Percentiles rank a stretch among this genome's conserved stretches.
phyloP scores from a whole-genome alignment of 192 early-diverging fungal genomes.

The Diversispora eburnea region DNA sequence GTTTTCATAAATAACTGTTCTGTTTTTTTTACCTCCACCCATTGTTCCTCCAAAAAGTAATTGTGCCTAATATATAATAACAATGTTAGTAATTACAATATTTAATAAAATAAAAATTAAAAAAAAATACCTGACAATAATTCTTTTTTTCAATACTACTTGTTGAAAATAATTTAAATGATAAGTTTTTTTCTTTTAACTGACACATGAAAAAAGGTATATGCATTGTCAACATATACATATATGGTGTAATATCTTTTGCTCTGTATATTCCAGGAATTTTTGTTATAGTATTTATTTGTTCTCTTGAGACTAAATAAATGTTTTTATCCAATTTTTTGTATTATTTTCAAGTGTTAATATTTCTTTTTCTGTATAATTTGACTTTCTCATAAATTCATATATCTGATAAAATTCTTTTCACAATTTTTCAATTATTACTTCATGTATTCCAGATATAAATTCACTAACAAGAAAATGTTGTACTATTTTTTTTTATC shows the following conservation, averaged over 20 bases:
- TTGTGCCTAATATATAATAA: background rate
- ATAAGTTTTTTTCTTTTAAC: background rate
- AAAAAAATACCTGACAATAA: background rate
- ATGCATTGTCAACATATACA: background rate
- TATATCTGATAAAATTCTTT: background rate
- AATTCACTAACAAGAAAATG: background rate
- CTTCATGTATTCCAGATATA: background rate
- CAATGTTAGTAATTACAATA: background rate
- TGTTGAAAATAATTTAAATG: constrained; percentile 2
- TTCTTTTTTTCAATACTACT: background rate
- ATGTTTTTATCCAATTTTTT: background rate
- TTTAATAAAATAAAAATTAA: background rate
- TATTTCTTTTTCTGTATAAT: background rate
- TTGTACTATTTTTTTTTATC: constrained; percentile 3
- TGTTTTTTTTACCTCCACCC: background rate
- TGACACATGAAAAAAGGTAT: background rate
- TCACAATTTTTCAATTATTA: background rate
- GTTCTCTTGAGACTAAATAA: background rate
- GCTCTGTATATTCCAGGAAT: background rate
- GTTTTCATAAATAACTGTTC: constrained; percentile 6
- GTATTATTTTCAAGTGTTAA: background rate
- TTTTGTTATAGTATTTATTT: background rate
- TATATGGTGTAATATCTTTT: background rate
- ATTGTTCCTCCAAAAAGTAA: constrained; percentile 3
- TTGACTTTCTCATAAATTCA: background rate